A percentile compares a stretch with the other conserved stretches of the same genome.
Conservation (phyloP, 164 flowering plant species). For the Brasenia schreberi region DNA sequence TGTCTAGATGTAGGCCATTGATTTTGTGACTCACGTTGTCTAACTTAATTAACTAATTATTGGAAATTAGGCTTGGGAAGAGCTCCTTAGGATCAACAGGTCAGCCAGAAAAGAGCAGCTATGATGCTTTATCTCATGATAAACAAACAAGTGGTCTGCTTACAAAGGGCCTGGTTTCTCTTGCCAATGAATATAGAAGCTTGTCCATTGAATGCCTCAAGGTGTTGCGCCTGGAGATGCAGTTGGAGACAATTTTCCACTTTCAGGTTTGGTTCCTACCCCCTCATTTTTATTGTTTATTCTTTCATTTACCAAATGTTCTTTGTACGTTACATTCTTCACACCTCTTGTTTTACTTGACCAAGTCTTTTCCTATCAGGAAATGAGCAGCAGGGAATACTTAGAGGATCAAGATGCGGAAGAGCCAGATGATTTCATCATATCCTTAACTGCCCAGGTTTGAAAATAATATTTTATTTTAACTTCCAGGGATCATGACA, state of each 20-base stretch:
- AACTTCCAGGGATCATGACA: no score
- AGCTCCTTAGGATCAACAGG: slow-evolving; percentile 29
- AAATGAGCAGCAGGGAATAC: slow-evolving; percentile 77
- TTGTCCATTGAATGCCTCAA: slow-evolving; percentile 91
- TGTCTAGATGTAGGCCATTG: no score
- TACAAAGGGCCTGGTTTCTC: slow-evolving; percentile 60
- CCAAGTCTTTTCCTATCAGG: slow-evolving; percentile 24
- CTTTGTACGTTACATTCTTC: background rate
- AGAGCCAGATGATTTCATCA: slow-evolving; percentile 97
- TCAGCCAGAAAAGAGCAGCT: slow-evolving; percentile 21
- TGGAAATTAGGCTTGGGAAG: slow-evolving; percentile 51
- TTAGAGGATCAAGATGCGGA: slow-evolving; percentile 97
- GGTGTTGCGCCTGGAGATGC: slow-evolving; percentile 96
- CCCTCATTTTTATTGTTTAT: background rate
- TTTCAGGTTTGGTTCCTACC: slow-evolving; percentile 52
- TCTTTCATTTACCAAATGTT: background rate
- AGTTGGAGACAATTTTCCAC: slow-evolving; percentile 83
- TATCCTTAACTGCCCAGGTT: slow-evolving; percentile 90
- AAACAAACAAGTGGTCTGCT: slow-evolving; percentile 34
- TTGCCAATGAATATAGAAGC: slow-evolving; percentile 88
- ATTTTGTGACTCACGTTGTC: no score
- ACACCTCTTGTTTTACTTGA: background rate
- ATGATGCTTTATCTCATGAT: slow-evolving; percentile 14
- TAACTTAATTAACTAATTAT: no score
- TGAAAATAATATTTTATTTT: slow-evolving; percentile 5